phyloP scores from a whole-genome alignment of 345 rosid species.

The Pistacia integerrima region DNA sequence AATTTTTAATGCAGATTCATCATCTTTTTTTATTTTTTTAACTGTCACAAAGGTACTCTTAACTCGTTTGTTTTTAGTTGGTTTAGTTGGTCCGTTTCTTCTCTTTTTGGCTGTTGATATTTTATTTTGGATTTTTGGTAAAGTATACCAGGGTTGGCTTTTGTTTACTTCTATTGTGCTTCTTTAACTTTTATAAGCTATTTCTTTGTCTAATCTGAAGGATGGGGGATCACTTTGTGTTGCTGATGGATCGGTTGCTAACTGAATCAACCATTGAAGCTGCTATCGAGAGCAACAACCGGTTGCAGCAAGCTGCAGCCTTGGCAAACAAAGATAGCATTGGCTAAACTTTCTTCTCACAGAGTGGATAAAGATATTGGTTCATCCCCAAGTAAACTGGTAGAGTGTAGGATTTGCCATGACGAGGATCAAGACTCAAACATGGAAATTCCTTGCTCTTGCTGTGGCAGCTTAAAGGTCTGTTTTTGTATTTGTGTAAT shows the following conservation, averaged over 20 bases:
- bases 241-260: slow-evolving; percentile 60
- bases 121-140: not conserved
- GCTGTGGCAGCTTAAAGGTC: slow-evolving; percentile 91
- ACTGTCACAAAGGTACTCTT: not conserved
- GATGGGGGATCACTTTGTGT: slow-evolving; percentile 80
- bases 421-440: slow-evolving; percentile 75
- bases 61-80: not conserved
- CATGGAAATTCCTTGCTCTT: slow-evolving; percentile 84
- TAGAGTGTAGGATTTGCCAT: slow-evolving; percentile 86
- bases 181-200: not conserved
- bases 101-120: not conserved
- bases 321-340: slow-evolving; percentile 25
- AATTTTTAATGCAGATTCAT: slow-evolving; percentile 23
- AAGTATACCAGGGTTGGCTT: not conserved
- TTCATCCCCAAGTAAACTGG: slow-evolving; percentile 44
- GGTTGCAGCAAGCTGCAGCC: slow-evolving; percentile 17
- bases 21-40: slow-evolving; percentile 7
- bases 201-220: slow-evolving; percentile 28
- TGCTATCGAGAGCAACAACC: slow-evolving; percentile 30
- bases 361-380: slow-evolving; percentile 33
- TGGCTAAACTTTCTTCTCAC: slow-evolving; percentile 28
- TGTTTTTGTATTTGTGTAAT: slow-evolving; percentile 2
- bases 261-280: slow-evolving; percentile 52
- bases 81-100: not conserved
- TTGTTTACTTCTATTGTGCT: slow-evolving; percentile 3